These are phyloP conservation scores for Lichtheimia hyalospora DNA, from an alignment of 371 early-diverging fungal genomes.

Conservation along the genomic window DNA sequence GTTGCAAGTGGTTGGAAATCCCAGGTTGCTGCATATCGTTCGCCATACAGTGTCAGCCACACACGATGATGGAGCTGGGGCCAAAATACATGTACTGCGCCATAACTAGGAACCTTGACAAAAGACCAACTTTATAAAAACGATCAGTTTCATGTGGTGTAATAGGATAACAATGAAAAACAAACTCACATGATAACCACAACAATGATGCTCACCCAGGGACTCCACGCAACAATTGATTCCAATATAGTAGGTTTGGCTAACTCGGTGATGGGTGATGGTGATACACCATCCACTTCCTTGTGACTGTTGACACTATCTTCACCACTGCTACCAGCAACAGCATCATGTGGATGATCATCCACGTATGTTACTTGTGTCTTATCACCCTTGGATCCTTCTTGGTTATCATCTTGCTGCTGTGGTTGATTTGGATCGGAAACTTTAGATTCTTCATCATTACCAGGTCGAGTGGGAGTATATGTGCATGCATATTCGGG, in stretches of 20 bases:
- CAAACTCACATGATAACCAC: constrained; percentile 38
- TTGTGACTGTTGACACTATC: background rate
- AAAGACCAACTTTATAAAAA: constrained; percentile 32
- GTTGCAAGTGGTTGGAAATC: constrained; percentile 52
- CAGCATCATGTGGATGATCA: background rate
- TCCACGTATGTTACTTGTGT: background rate
- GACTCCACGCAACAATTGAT: constrained; percentile 44
- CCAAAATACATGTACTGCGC: constrained; percentile 36
- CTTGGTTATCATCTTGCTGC: background rate
- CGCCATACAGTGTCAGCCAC: constrained; percentile 42
- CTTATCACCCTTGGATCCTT: background rate
- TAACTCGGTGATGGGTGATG: constrained; percentile 6
- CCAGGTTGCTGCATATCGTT: constrained; percentile 45
- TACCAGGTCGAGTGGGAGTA: background rate
- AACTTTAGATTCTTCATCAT: constrained; percentile 3
- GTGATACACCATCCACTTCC: background rate
- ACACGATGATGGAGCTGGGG: constrained; percentile 43
- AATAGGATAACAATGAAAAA: background rate
- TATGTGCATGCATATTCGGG: constrained; percentile 24
- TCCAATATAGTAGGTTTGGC: constrained; percentile 33
- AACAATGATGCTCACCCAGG: constrained; percentile 44
- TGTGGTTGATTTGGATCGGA: background rate
- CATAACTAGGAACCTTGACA: constrained; percentile 27
- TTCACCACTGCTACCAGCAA: background rate
- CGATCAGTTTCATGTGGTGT: background rate